Percentiles rank a stretch among this genome's conserved stretches.
Evolutionary conservation across 345 rosid species (phyloP).

Genomic region (Gossypium australe): DNA sequence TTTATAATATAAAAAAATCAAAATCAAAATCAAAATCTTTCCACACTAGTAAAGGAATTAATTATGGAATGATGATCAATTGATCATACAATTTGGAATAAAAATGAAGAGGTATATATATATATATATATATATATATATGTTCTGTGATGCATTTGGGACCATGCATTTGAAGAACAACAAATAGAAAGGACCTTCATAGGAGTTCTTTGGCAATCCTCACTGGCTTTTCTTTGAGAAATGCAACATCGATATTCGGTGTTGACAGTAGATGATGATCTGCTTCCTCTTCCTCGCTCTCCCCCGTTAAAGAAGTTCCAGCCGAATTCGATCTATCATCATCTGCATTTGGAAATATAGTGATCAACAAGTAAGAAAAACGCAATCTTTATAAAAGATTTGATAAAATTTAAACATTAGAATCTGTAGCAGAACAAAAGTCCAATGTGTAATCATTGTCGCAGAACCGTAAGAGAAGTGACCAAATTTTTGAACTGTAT

Average conservation of each 20-base stretch:
- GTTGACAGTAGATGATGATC: constrained; percentile 59
- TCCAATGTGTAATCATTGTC: too few relatives aligned
- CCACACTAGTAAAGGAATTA: not conserved
- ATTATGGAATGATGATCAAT: constrained; percentile 6
- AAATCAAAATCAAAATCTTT: constrained; percentile 1
- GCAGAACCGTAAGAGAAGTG: not conserved
- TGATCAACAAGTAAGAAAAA: not conserved
- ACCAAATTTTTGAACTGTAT: not conserved
- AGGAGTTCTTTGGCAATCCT: constrained; percentile 57
- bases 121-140: not conserved
- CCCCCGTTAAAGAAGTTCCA: constrained; percentile 44
- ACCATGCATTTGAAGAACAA: constrained; percentile 7
- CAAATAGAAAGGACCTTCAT: constrained; percentile 18
- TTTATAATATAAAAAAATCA: not conserved
- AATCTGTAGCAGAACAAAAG: too few relatives aligned
- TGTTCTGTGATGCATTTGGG: constrained; percentile 8
- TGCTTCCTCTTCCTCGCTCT: constrained; percentile 60
- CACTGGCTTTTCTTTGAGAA: constrained; percentile 61
- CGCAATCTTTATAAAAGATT: too few relatives aligned
- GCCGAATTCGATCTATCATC: constrained; percentile 53
- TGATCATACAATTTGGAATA: not conserved
- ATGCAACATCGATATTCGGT: constrained; percentile 57
- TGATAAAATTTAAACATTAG: too few relatives aligned
- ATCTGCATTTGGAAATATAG: constrained; percentile 22
- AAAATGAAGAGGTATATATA: not conserved